Percentiles rank a stretch among this genome's conserved stretches.
Conservation (phyloP, 2,329 filamentous ascomycete species). For the Amauroascus verrucosus region DNA sequence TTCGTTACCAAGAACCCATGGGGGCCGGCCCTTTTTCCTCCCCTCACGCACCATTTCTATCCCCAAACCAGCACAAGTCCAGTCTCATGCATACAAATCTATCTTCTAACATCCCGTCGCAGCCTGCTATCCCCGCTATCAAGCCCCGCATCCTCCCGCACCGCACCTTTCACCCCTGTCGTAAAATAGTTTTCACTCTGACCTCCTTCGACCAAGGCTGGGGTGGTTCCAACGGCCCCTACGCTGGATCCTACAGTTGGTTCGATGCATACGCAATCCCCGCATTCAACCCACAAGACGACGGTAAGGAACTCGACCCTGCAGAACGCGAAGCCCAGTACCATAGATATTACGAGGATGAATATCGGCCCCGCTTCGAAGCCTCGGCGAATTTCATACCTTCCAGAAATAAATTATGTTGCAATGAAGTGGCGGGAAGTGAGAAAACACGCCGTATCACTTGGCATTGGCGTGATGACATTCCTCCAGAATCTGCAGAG, state of each 20-base stretch:
- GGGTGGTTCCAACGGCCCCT: conserved; percentile 17
- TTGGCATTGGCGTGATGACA: conserved; percentile 30
- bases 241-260: conserved; percentile 30
- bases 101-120: conserved; percentile 2
- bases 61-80: not conserved
- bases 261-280: conserved; percentile 29
- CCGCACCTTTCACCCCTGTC: conserved; percentile 28
- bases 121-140: conserved; percentile 15
- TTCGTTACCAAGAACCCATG: not conserved
- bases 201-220: conserved; percentile 31
- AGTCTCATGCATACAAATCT: not conserved
- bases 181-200: conserved; percentile 31
- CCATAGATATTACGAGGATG: not conserved
- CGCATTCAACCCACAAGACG: not conserved
- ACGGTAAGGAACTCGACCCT: not conserved
- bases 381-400: conserved; percentile 22
- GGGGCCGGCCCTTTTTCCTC: not conserved
- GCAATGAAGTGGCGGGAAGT: conserved; percentile 21
- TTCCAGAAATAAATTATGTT: conserved; percentile 24
- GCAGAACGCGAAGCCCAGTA: not conserved
- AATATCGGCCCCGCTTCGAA: conserved; percentile 1
- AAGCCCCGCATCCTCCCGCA: conserved; percentile 24
- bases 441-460: conserved; percentile 22
- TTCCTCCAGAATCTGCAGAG: conserved; percentile 24
- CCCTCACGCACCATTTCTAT: not conserved